Base-by-base conservation (phyloP, 495 filamentous ascomycete species). In the Lasiosphaeria hispida region DNA sequence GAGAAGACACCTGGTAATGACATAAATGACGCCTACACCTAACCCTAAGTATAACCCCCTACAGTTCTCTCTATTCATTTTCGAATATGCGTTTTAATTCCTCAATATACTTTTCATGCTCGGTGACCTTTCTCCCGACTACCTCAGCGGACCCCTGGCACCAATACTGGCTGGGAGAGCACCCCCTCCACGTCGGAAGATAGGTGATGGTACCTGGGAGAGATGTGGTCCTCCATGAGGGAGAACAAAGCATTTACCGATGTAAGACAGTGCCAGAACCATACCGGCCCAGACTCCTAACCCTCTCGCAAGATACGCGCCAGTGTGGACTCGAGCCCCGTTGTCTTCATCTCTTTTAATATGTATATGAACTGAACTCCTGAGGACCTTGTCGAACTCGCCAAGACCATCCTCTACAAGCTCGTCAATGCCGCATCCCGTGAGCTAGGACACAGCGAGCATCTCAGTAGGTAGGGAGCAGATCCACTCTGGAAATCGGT, bases 391-490 rank as follows among this genome's bases (percentile, higher is more conserved):
- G 40, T 56, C 48, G 35, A 59, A 66, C 55, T 55, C 19, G 40
- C 1, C 13, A 23, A 61, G 48, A 3, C 49, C 33, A 1, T 62
- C 50, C 10, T 51, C 53, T 1, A 45, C 11, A 2, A 66, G 17
- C 13, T 63, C 48, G 53, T 69, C 69, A 40, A 69, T 59, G 0
- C 34, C 40, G 18, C 55, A 53, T 17, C 64, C 65, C 8, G 65
- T 69, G 0, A 76, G 48, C 68, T 68, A 75, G 53, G 71, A 72
- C 18, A 63, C 63, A 1, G 19, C 35, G 4, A 66, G 44, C 33
- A 55, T 61, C 52, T 74, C 70, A 0, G 48, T 55, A 35, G 68
- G 72, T 2, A 66, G 49, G 1, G 66, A 54, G 53, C 67, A 73
- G 7, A 63, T 38, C 58, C 58, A 68, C 41, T 70, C 65, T 64